Conservation (phyloP, 2,329 filamentous ascomycete species). For the Colletotrichum lindemuthianum region DNA sequence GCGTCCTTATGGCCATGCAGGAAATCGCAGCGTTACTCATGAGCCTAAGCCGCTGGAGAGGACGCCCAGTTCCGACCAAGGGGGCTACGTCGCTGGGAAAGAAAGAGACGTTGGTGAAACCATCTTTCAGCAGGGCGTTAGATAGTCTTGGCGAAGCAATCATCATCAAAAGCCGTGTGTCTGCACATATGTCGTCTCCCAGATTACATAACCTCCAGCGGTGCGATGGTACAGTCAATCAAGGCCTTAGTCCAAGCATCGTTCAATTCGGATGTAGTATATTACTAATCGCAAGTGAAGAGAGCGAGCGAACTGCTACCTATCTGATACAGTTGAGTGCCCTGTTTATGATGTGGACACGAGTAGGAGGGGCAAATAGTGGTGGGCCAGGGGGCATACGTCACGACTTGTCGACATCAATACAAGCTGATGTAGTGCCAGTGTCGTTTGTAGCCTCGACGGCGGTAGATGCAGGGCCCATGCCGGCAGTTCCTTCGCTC, state of each 20-base stretch:
- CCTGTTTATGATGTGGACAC: too few relatives aligned
- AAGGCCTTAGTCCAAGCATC: background rate
- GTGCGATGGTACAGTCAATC: too few relatives aligned
- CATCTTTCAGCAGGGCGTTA: slow-evolving; percentile 24
- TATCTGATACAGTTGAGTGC: too few relatives aligned
- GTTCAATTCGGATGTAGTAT: background rate
- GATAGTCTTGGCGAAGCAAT: background rate
- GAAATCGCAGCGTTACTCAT: slow-evolving; percentile 35
- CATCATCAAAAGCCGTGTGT: background rate
- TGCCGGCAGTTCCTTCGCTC: slow-evolving; percentile 7
- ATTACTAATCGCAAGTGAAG: background rate
- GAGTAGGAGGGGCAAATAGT: background rate
- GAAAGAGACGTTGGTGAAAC: slow-evolving; percentile 33
- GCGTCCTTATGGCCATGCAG: slow-evolving; percentile 53
- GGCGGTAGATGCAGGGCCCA: background rate
- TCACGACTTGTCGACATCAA: background rate
- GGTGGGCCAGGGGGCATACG: background rate
- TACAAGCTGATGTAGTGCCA: background rate
- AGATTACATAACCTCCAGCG: background rate
- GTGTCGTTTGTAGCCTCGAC: background rate
- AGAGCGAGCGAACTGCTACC: too few relatives aligned
- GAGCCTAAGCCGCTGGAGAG: slow-evolving; percentile 37
- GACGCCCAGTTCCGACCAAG: slow-evolving; percentile 34
- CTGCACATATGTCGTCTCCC: background rate
- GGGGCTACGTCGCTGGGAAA: slow-evolving; percentile 28